phyloP scores from a whole-genome alignment of 139 green algal species.

The Mesotaenium endlicherianum region DNA sequence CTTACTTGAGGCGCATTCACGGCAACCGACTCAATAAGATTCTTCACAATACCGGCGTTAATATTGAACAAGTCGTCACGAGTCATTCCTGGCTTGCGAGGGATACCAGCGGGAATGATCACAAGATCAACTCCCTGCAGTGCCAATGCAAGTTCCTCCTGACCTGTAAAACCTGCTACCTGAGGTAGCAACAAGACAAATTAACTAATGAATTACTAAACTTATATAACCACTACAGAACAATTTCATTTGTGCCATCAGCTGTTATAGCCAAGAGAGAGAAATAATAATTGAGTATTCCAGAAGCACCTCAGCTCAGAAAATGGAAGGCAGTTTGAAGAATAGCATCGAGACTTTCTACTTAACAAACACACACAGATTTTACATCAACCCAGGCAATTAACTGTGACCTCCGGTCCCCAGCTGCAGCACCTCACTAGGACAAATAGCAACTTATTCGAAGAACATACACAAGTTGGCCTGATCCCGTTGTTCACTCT shows the following conservation, averaged over 20 bases:
- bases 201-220: background rate
- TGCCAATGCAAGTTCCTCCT: conserved; percentile 75
- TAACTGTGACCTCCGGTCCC: too few relatives aligned
- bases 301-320: too few relatives aligned
- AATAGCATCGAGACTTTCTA: too few relatives aligned
- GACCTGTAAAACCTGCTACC: conserved; percentile 71
- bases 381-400: too few relatives aligned
- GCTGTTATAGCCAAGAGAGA: too few relatives aligned
- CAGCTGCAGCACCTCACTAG: too few relatives aligned
- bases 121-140: conserved; percentile 85
- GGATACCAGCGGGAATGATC: conserved; percentile 86
- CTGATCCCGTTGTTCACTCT: too few relatives aligned
- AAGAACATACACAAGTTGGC: too few relatives aligned
- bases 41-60: conserved; percentile 94
- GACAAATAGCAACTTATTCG: too few relatives aligned
- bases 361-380: too few relatives aligned
- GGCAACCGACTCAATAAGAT: conserved; percentile 60
- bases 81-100: conserved; percentile 98
- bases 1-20: background rate
- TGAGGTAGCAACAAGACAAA: conserved; percentile 46
- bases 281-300: too few relatives aligned
- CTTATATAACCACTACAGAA: background rate
- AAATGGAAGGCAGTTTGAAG: too few relatives aligned
- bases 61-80: conserved; percentile 99
- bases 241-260: conserved; percentile 1